These are phyloP conservation scores for Sporobolus alterniflorus DNA, from an alignment of 202 grass and related monocot species.

Conservation along the genomic window DNA sequence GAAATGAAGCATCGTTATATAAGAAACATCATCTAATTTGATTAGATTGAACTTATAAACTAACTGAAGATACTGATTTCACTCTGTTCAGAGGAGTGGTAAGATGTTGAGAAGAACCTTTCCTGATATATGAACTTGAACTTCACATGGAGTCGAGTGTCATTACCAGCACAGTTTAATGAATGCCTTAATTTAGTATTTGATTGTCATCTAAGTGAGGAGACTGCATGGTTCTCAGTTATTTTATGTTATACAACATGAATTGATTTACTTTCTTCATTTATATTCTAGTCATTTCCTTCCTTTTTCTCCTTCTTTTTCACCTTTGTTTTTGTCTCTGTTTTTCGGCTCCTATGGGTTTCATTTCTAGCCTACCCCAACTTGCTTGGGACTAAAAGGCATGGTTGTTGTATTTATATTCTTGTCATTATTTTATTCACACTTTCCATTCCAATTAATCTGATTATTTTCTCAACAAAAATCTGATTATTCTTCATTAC, in stretches of 20 bases:
- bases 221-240: neutral
- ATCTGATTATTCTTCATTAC: slow-evolving; percentile 40
- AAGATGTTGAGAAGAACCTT: neutral
- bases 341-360: too few species aligned
- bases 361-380: too few species aligned
- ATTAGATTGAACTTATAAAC: neutral
- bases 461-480: too few species aligned
- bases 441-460: slow-evolving; percentile 6
- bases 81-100: neutral
- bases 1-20: neutral
- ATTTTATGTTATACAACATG: neutral
- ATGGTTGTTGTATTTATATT: too few species aligned
- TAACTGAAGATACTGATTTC: slow-evolving; percentile 1
- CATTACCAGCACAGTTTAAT: neutral
- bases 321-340: too few species aligned
- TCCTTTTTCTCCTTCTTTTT: too few species aligned
- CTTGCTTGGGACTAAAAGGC: too few species aligned
- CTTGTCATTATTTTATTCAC: slow-evolving; percentile 1
- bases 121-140: slow-evolving; percentile 20
- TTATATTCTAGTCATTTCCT: neutral
- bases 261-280: neutral
- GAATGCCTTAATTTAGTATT: neutral
- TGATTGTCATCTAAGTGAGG: neutral
- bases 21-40: neutral
- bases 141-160: neutral